Percentiles rank a stretch among this genome's conserved stretches.
Conservation (phyloP, 495 filamentous ascomycete genomes). For the Hypomontagnella submonticulosa region DNA sequence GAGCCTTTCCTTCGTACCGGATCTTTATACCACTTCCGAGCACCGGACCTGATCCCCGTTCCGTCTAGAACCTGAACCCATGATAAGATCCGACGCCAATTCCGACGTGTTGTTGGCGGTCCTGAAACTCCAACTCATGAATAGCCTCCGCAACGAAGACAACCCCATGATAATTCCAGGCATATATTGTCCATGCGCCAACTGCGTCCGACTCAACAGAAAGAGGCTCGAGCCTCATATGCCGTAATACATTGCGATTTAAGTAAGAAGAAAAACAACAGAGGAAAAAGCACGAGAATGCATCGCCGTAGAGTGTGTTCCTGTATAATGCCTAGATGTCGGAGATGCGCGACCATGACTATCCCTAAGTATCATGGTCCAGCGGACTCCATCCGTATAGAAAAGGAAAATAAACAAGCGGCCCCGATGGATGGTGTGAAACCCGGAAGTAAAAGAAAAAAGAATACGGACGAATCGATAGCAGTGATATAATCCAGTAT, state of each 20-base stretch:
- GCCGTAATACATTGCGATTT: constrained; percentile 41
- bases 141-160: constrained; percentile 6
- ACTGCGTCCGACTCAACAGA: constrained; percentile 34
- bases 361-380: constrained; percentile 38
- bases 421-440: neutral
- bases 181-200: constrained; percentile 26
- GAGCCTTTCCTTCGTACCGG: constrained; percentile 29
- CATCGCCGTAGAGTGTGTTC: constrained; percentile 23
- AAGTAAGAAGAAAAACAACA: constrained; percentile 7
- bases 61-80: constrained; percentile 44
- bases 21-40: constrained; percentile 26
- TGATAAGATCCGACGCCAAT: constrained; percentile 34
- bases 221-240: constrained; percentile 30
- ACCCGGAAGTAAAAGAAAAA: constrained; percentile 16
- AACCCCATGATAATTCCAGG: constrained; percentile 26
- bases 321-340: constrained; percentile 44
- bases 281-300: constrained; percentile 29
- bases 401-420: constrained; percentile 28
- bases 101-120: constrained; percentile 13
- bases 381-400: constrained; percentile 26
- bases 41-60: constrained; percentile 38
- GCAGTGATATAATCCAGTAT: constrained; percentile 3
- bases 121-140: constrained; percentile 24
- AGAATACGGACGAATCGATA: constrained; percentile 17
- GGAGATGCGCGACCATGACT: constrained; percentile 43